Base-by-base conservation (phyloP, 345 rosid genomes). In the Rhodomyrtus tomentosa region DNA sequence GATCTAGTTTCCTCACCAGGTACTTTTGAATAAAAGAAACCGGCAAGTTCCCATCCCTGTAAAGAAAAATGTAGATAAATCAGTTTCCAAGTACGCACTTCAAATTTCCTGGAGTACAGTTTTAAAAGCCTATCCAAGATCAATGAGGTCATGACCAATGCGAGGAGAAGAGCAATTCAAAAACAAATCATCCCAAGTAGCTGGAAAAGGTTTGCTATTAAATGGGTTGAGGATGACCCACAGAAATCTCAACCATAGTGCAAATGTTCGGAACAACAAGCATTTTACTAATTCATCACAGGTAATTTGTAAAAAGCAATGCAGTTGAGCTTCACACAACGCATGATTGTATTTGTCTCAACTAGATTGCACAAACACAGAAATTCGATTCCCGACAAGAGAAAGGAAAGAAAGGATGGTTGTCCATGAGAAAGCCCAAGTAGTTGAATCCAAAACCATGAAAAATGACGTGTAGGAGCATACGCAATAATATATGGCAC, bases 1-100 rank as follows among this genome's bases (percentile, higher is more conserved):
- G 96, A 83, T 92, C 91, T 40, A 97, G 91, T 92, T 97, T 95
- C 93, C 85, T 90, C 89, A 89, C 86, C 80, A 95, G 92, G 87
- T 97, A 97, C 90, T 97, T 95, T 81, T 97, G 98, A 89, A 97
- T 89, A 84, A 88, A 91, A 55, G 96, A 95, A 86, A 95, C 95
- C 1, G 96, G 93, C 83, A 94, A 85, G 80, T 86, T 91, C 83
- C 95, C 96, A 89, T 94, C 98, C 92, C 99, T 96, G 93, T 48
- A 80, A 87, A 68, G 45, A 68, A 18, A 68, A 68, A 18, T 68
- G 45, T 18, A 36, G 25, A 68, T 36, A 68, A 20, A 68, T 36
- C 79, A 68, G 45, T 68, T 68, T 68, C 25, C 79, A 68, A 68
- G 25, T 36, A 36, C 79, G 18, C 32, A 68, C 25, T 36, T 36